A percentile compares a stretch with the other conserved stretches of the same genome.
These are phyloP conservation scores for Aeschynomene evenia DNA, from an alignment of 306 rosid genomes.

Conservation along the genomic window DNA sequence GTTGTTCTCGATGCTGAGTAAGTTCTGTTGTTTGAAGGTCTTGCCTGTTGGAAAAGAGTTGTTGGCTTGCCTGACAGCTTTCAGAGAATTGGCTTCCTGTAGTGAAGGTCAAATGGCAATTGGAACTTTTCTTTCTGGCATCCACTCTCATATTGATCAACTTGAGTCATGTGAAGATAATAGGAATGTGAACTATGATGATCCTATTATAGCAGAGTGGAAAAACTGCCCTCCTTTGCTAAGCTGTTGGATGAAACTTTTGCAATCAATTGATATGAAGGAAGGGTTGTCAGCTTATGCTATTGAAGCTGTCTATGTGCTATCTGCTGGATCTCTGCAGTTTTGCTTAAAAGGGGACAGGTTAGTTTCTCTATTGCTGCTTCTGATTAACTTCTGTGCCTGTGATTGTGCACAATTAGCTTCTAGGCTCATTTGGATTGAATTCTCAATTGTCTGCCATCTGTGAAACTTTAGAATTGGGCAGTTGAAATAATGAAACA, in stretches of 20 bases:
- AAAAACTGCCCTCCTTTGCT: slow-evolving; percentile 77
- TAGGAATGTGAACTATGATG: slow-evolving; percentile 39
- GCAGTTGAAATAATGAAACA: background rate
- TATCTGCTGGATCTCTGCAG: slow-evolving; percentile 61
- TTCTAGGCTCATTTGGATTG: background rate
- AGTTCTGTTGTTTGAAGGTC: slow-evolving; percentile 55
- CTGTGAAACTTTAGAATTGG: background rate
- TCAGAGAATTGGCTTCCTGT: slow-evolving; percentile 69
- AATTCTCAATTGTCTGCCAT: background rate
- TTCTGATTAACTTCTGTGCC: slow-evolving; percentile 12
- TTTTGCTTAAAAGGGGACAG: slow-evolving; percentile 77
- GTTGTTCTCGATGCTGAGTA: slow-evolving; percentile 26
- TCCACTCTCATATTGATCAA: slow-evolving; percentile 40
- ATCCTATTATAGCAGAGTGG: slow-evolving; percentile 61
- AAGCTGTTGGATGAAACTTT: slow-evolving; percentile 61
- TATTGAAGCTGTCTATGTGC: slow-evolving; percentile 62
- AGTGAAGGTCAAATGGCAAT: slow-evolving; percentile 69
- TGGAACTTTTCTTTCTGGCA: slow-evolving; percentile 41
- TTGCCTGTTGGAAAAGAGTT: slow-evolving; percentile 89
- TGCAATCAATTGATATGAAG: slow-evolving; percentile 58
- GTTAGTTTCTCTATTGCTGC: slow-evolving; percentile 41
- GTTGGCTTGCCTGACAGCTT: slow-evolving; percentile 74
- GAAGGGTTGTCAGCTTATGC: slow-evolving; percentile 54
- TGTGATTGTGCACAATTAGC: background rate
- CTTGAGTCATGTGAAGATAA: slow-evolving; percentile 49